Percentiles rank a stretch among this genome's conserved stretches.
These are phyloP conservation scores for Eucalyptus polyanthemos DNA, from an alignment of 345 rosid genomes.

Conservation along the genomic window DNA sequence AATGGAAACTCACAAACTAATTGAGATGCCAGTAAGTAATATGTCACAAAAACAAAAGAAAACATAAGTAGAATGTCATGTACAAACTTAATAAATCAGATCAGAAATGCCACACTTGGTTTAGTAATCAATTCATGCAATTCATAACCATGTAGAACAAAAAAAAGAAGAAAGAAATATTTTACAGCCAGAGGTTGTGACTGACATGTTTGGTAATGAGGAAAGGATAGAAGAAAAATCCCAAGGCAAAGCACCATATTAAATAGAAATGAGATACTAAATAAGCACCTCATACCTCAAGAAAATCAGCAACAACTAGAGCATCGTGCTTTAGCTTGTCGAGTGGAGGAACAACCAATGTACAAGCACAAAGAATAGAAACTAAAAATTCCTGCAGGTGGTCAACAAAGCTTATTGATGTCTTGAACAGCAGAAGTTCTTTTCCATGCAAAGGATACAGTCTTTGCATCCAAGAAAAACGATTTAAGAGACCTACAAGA, in stretches of 20 bases:
- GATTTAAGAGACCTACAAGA: slow-evolving; percentile 68
- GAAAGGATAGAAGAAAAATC: background rate
- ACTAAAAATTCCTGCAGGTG: slow-evolving; percentile 87
- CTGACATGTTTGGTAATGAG: background rate
- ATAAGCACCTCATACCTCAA: slow-evolving; percentile 40
- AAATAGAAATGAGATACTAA: background rate
- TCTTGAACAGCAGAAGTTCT: slow-evolving; percentile 65
- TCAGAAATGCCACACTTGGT: background rate
- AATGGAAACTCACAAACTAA: background rate
- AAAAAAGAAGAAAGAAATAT: background rate
- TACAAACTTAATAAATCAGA: background rate
- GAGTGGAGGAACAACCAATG: slow-evolving; percentile 62
- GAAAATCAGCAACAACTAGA: slow-evolving; percentile 33
- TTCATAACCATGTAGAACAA: background rate
- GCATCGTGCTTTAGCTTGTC: slow-evolving; percentile 33
- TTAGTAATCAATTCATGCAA: background rate
- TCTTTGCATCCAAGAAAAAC: slow-evolving; percentile 89
- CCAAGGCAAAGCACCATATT: background rate
- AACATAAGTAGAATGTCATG: background rate
- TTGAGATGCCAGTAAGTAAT: background rate
- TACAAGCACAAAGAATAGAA: slow-evolving; percentile 56
- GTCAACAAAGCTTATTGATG: slow-evolving; percentile 82
- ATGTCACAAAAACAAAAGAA: background rate
- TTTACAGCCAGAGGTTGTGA: background rate
- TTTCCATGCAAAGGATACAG: slow-evolving; percentile 48